Evolutionary conservation across 2,329 filamentous ascomycete species (phyloP), one percentile per base, ranked within the genome.

Genomic region (Sarocladium kiliense): DNA sequence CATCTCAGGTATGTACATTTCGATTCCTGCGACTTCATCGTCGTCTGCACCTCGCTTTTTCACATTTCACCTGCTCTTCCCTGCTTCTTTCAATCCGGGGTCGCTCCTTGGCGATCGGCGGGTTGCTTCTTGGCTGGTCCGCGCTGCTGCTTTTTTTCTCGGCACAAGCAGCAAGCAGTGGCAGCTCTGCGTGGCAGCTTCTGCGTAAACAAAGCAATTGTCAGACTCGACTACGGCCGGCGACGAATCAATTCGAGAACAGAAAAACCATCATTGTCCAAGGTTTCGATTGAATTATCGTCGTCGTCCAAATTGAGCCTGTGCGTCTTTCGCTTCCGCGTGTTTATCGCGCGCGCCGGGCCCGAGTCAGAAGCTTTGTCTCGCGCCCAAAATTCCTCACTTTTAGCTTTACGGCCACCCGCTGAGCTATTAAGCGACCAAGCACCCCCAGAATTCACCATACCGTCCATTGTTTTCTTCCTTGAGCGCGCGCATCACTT

Each of bases 381-480:
- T 51, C 14, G 47, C 47, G 47, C 47, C 30, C 44, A 27, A 51
- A 51, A 36, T 51, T 51, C 47, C 47, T 51, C 47, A 36, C 26
- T 25, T 51, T 51, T 51, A 34, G 27, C 27, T 36, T 51, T 44
- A 21, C n/a, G 9, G 47, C 27, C 26, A 23, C 16, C 19, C 14
- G 47, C 26, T 21, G 30, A 51, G 47, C 47, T 51, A 51, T 19
- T 34, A 34, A 21, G 47, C n/a, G 47, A 36, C 14, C 47, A 10
- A 34, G 11, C 47, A 36, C 30, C 7, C 47, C 30, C 30, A 32
- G 30, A 7, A 12, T 32, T 32, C 9, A 10, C 6, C 47, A 21
- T 21, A 18, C 47, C 16, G 3, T 27, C 10, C 27, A 51, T 51
- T 36, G 25, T 47, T 47, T 47, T 47, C n/a, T 47, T 18, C 3